A percentile compares a stretch with the other conserved stretches of the same genome.
Conservation (phyloP, 116 monocot genomes). For the Dioscorea cayenensis region DNA sequence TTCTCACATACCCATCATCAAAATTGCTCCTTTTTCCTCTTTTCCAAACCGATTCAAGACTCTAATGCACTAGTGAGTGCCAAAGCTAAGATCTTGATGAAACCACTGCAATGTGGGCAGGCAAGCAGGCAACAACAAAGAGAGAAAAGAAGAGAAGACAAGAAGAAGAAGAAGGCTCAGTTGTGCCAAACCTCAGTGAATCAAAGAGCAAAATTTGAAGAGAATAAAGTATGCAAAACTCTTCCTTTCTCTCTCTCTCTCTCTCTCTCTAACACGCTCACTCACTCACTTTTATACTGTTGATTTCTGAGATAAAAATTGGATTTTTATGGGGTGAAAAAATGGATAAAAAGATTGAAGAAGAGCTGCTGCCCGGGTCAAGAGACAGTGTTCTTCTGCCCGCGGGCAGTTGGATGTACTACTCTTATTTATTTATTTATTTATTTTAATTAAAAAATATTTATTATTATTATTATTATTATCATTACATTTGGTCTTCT, state of each 20-base stretch:
- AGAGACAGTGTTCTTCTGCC: neutral
- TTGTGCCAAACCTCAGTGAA: neutral
- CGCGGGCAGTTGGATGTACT: conserved; percentile 6
- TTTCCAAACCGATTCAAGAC: neutral
- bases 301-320: neutral
- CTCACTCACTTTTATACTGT: conserved; percentile 4
- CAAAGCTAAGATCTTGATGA: conserved; percentile 4
- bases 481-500: conserved; percentile 4
- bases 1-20: neutral
- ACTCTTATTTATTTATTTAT: neutral
- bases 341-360: neutral
- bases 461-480: no score
- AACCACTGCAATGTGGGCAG: neutral
- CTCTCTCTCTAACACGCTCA: conserved; percentile 1
- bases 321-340: neutral
- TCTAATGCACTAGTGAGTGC: neutral
- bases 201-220: conserved; percentile 1
- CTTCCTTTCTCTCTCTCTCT: conserved; percentile 10
- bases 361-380: neutral
- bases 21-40: neutral
- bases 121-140: neutral
- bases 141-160: no score
- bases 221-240: conserved; percentile 5
- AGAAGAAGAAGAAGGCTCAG: neutral
- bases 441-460: no score